Percentiles rank a stretch among this genome's conserved stretches.
phyloP scores from a whole-genome alignment of 2,329 filamentous ascomycete genomes.

The Diaporthe sp. region DNA sequence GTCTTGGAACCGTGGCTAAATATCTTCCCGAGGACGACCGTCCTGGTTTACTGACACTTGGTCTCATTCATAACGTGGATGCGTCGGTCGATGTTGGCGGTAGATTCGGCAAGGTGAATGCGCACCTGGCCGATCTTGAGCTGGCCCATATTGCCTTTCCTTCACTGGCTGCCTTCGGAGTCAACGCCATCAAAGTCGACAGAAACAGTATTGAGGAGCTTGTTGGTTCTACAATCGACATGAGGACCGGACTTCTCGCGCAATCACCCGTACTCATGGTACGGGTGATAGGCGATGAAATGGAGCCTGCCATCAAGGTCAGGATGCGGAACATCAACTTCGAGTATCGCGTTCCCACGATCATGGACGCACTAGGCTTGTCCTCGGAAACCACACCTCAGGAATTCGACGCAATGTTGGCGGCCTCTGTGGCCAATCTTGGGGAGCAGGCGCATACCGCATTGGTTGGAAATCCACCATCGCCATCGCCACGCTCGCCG shows the following conservation, averaged over 20 bases:
- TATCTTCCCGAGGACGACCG: slow-evolving; percentile 97
- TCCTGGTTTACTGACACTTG: slow-evolving; percentile 86
- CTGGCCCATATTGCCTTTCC: slow-evolving; percentile 88
- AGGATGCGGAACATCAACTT: slow-evolving; percentile 86
- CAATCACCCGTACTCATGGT: slow-evolving; percentile 79
- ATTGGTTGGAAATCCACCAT: slow-evolving; percentile 53
- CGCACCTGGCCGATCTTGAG: slow-evolving; percentile 75
- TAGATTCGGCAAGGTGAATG: slow-evolving; percentile 75
- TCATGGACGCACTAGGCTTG: slow-evolving; percentile 84
- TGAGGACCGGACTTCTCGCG: slow-evolving; percentile 44
- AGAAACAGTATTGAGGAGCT: slow-evolving; percentile 81
- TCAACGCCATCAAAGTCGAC: slow-evolving; percentile 72
- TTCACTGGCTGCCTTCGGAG: slow-evolving; percentile 82
- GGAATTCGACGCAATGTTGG: slow-evolving; percentile 81
- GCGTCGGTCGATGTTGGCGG: slow-evolving; percentile 75
- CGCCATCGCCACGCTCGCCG: slow-evolving; percentile 35
- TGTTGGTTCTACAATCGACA: slow-evolving; percentile 66
- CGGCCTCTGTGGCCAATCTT: slow-evolving; percentile 83
- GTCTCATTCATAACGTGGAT: slow-evolving; percentile 74
- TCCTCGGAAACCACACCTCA: slow-evolving; percentile 76
- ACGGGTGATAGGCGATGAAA: slow-evolving; percentile 92
- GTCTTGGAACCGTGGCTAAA: slow-evolving; percentile 89
- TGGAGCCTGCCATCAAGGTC: slow-evolving; percentile 90
- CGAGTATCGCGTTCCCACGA: slow-evolving; percentile 90
- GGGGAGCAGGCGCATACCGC: slow-evolving; percentile 73